A percentile compares a stretch with the other conserved stretches of the same genome.
These are phyloP conservation scores for Allium fistulosum DNA, from an alignment of 106 monocot genomes.

Conservation along the genomic window DNA sequence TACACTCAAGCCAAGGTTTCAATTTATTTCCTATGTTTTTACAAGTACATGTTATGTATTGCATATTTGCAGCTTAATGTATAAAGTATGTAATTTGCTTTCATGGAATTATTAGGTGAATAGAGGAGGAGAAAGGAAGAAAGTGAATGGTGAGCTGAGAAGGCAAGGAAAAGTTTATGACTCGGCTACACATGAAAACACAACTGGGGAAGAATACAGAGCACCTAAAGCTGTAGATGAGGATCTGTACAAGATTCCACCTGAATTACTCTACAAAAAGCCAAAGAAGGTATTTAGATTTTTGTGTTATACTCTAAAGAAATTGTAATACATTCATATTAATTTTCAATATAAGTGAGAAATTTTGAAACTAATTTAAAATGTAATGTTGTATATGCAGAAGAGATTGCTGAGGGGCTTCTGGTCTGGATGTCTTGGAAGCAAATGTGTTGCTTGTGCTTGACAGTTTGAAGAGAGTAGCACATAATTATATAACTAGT, in stretches of 20 bases:
- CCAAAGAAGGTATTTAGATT: conserved; percentile 16
- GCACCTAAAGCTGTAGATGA: conserved; percentile 31
- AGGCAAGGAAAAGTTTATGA: conserved; percentile 20
- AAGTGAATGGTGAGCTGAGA: conserved; percentile 4
- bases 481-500: too few species aligned
- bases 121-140: background rate
- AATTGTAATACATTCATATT: too few species aligned
- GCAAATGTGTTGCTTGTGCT: too few species aligned
- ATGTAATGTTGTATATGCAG: too few species aligned
- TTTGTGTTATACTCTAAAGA: too few species aligned
- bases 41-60: background rate
- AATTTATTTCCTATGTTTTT: background rate
- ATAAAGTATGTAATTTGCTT: background rate
- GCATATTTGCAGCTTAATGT: background rate
- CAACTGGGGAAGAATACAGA: background rate
- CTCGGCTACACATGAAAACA: background rate
- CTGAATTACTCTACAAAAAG: conserved; percentile 28
- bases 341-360: too few species aligned
- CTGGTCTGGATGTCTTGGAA: too few species aligned
- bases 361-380: too few species aligned
- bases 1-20: background rate
- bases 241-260: conserved; percentile 41
- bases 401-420: too few species aligned
- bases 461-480: too few species aligned
- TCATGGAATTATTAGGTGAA: background rate